Percentiles rank a stretch among this genome's conserved stretches.
Conservation (phyloP, 202 grass and related monocot genomes). For the Brachypodium distachyon region DNA sequence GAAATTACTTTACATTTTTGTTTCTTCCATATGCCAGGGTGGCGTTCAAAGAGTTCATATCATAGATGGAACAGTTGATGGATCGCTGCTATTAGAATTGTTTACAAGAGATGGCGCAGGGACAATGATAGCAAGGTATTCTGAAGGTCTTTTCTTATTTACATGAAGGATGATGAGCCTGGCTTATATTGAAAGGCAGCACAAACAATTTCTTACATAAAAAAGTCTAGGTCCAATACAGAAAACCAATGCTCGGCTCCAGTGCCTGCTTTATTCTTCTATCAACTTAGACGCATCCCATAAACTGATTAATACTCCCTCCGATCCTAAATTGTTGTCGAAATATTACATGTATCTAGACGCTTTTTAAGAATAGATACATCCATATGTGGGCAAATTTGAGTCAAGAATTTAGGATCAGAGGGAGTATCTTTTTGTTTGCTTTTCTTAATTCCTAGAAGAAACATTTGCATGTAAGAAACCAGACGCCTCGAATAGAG, state of each 20-base stretch:
- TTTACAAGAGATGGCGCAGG: conserved; percentile 90
- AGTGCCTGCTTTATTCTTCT: conserved; percentile 1
- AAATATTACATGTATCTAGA: too few relatives aligned
- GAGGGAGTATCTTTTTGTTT: not conserved
- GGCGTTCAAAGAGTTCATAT: conserved; percentile 98
- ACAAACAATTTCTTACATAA: too few relatives aligned
- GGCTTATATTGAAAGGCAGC: too few relatives aligned
- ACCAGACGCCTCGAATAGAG: not conserved
- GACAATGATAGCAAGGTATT: conserved; percentile 91
- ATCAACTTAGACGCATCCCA: not conserved
- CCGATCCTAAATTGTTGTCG: too few relatives aligned
- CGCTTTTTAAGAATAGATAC: too few relatives aligned
- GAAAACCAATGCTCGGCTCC: conserved; percentile 5
- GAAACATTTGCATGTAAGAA: not conserved
- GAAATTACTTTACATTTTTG: not conserved
- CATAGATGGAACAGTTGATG: conserved; percentile 80
- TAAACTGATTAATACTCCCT: not conserved
- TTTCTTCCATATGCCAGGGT: conserved; percentile 41
- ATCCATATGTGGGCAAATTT: too few relatives aligned
- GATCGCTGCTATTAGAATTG: conserved; percentile 76
- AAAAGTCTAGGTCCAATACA: too few relatives aligned
- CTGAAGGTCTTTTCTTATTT: not conserved
- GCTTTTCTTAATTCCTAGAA: not conserved
- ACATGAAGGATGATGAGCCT: not conserved
- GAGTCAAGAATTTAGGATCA: too few relatives aligned